phyloP scores from a whole-genome alignment of 139 green algal genomes.

The Protoeuglena noctilucae region DNA sequence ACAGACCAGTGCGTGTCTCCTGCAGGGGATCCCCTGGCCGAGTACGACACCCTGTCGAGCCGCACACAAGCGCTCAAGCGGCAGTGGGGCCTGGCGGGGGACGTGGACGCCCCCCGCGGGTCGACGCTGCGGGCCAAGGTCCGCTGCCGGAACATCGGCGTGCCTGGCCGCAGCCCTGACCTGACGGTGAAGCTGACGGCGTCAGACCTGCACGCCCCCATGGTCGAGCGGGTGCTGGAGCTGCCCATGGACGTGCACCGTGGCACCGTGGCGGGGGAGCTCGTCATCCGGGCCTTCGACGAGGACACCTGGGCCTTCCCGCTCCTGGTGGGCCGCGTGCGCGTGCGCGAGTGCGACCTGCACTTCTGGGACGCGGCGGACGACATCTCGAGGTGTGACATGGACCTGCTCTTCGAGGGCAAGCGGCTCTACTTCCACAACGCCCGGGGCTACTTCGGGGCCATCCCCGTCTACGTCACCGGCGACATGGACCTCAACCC shows the following conservation, averaged over 20 bases:
- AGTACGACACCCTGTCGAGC: neutral
- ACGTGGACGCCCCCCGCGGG: neutral
- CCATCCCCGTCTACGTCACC: conserved; percentile 40
- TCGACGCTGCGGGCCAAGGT: neutral
- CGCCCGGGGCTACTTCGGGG: conserved; percentile 57
- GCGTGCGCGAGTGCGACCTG: conserved; percentile 36
- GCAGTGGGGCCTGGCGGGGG: neutral
- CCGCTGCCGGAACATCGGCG: conserved; percentile 12
- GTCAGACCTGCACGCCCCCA: conserved; percentile 45
- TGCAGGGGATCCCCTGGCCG: neutral
- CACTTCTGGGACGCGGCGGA: conserved; percentile 92
- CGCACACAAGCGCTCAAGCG: no score
- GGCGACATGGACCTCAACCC: conserved; percentile 86
- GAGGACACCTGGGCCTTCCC: conserved; percentile 55
- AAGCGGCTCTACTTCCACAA: conserved; percentile 82
- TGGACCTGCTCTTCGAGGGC: conserved; percentile 82
- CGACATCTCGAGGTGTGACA: conserved; percentile 45
- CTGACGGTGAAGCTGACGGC: conserved; percentile 30
- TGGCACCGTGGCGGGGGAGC: conserved; percentile 37
- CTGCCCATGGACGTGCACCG: conserved; percentile 74
- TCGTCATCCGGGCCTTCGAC: conserved; percentile 37
- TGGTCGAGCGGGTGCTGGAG: conserved; percentile 71
- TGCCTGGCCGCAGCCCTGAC: conserved; percentile 14
- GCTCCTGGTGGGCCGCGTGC: conserved; percentile 43
- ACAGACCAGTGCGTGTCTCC: neutral